These are phyloP conservation scores for Lepidium campestre DNA, from an alignment of 441 rosid genomes.

Conservation along the genomic window DNA sequence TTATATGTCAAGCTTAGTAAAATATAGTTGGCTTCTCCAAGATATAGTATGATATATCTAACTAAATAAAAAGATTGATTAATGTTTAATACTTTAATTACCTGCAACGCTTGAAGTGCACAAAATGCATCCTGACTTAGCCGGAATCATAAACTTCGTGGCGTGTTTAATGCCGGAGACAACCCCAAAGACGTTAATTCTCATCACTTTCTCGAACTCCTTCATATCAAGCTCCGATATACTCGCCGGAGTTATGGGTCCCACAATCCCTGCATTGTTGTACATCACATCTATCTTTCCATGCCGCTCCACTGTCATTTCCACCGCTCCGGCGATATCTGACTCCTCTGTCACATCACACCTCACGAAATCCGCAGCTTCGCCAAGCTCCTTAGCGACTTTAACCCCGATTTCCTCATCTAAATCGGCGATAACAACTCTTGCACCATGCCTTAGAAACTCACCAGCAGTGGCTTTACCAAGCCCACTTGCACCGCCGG, in stretches of 20 bases:
- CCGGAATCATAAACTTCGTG: slow-evolving; percentile 58
- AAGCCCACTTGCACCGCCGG: slow-evolving; percentile 76
- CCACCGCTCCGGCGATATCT: slow-evolving; percentile 45
- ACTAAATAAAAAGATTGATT: background rate
- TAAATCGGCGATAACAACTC: slow-evolving; percentile 45
- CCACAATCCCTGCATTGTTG: slow-evolving; percentile 65
- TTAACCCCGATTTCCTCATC: slow-evolving; percentile 31
- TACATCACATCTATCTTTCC: slow-evolving; percentile 67
- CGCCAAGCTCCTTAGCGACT: slow-evolving; percentile 41
- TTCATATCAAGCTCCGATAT: slow-evolving; percentile 49
- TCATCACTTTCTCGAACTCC: slow-evolving; percentile 55
- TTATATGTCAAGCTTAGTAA: no score
- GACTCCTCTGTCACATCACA: slow-evolving; percentile 51
- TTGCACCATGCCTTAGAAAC: slow-evolving; percentile 56
- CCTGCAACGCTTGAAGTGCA: slow-evolving; percentile 68
- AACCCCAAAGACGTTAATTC: slow-evolving; percentile 45
- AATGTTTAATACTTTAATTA: background rate
- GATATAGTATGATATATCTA: background rate
- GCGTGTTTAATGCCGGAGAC: slow-evolving; percentile 70
- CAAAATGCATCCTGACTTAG: slow-evolving; percentile 51
- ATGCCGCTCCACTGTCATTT: slow-evolving; percentile 28
- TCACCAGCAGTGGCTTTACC: slow-evolving; percentile 65
- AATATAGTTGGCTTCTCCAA: no score
- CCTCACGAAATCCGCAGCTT: slow-evolving; percentile 39
- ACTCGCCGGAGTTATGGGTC: slow-evolving; percentile 38